Percentiles rank a stretch among this genome's conserved stretches.
These are phyloP conservation scores for Paratinospora sagittata DNA, from an alignment of 164 flowering plant genomes.

Conservation along the genomic window DNA sequence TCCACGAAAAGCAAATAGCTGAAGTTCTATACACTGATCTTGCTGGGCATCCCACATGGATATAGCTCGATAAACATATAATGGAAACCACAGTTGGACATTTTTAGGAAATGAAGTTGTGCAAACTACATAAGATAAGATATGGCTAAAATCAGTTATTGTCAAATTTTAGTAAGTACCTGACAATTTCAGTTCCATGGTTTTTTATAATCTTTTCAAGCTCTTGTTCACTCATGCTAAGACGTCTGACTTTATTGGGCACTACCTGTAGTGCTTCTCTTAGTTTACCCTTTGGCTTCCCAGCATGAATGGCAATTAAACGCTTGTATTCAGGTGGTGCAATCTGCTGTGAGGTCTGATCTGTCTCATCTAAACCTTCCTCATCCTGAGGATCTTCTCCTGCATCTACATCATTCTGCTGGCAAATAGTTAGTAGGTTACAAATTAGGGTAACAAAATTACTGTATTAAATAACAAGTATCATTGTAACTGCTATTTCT, in stretches of 20 bases:
- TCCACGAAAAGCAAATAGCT: no score
- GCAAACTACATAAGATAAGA: not conserved
- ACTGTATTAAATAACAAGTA: not conserved
- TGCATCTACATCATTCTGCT: constrained; percentile 18
- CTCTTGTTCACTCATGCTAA: constrained; percentile 38
- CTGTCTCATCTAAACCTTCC: constrained; percentile 23
- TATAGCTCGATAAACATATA: no score
- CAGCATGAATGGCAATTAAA: constrained; percentile 37
- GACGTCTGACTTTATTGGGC: constrained; percentile 23
- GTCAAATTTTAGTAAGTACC: constrained; percentile 21
- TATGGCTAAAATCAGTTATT: not conserved
- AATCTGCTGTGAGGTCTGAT: constrained; percentile 18
- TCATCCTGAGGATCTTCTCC: constrained; percentile 22
- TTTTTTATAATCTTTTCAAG: constrained; percentile 31
- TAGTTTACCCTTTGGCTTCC: constrained; percentile 31
- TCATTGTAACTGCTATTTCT: not conserved
- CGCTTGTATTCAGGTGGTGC: constrained; percentile 30
- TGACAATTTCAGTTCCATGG: constrained; percentile 29
- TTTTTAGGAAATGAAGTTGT: not conserved
- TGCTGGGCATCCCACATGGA: no score
- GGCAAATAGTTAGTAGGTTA: not conserved
- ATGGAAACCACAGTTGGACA: no score
- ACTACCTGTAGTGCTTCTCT: constrained; percentile 24
- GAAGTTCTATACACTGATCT: no score
- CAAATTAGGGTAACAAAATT: not conserved